Percentiles rank a stretch among this genome's conserved stretches.
Evolutionary conservation across 2,329 filamentous ascomycete genomes (phyloP).

Genomic region (Colletotrichum sp.): DNA sequence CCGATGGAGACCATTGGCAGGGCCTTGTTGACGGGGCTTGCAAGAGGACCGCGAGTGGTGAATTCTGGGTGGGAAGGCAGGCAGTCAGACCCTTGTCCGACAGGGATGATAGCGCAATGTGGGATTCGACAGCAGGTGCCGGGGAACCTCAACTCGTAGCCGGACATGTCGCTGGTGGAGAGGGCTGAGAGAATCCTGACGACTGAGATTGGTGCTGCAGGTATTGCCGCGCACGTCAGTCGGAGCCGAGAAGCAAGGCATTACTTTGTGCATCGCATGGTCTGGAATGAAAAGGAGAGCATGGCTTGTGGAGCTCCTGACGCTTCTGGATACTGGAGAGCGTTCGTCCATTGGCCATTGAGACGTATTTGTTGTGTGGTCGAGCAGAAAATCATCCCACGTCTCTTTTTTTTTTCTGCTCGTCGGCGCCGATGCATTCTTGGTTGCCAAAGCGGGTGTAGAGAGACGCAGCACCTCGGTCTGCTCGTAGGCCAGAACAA

Average conservation of each 20-base stretch:
- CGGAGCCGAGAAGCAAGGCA: slow-evolving; percentile 3
- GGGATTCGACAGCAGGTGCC: slow-evolving; percentile 14
- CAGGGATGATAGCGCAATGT: slow-evolving; percentile 22
- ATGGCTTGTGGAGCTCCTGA: background rate
- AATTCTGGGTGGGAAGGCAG: background rate
- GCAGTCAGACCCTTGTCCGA: background rate
- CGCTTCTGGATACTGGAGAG: background rate
- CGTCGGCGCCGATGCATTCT: background rate
- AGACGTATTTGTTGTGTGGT: background rate
- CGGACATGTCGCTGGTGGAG: background rate
- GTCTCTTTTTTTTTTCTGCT: background rate
- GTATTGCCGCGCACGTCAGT: slow-evolving; percentile 1
- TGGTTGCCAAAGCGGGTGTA: background rate
- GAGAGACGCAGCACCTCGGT: background rate
- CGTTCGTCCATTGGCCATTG: background rate
- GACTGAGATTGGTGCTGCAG: background rate
- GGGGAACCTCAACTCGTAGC: slow-evolving; percentile 7
- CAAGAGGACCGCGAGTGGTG: background rate
- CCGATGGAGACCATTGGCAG: slow-evolving; percentile 19
- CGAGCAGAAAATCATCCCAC: background rate
- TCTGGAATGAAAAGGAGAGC: background rate
- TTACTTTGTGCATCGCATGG: background rate
- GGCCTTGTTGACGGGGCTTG: background rate
- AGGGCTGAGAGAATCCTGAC: background rate
- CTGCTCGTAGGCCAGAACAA: background rate